Evolutionary conservation across 1,139 yeast species (phyloP).

Genomic region (Sugiyamaella xylanicola): DNA sequence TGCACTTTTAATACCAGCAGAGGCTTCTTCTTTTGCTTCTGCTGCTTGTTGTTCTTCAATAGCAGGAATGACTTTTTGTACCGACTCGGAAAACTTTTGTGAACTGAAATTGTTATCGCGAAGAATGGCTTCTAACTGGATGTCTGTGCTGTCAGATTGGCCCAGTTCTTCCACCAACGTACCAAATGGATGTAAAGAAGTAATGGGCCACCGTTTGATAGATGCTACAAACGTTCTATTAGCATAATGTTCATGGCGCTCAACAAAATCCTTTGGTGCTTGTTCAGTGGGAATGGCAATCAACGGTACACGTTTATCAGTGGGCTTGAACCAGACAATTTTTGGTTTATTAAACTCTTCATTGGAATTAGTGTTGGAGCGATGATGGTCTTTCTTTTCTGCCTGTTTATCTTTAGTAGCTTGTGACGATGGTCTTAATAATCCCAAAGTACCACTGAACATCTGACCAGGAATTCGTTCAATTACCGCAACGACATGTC

Average conservation of each 20-base stretch:
- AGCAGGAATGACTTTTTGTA: slow-evolving; percentile 44
- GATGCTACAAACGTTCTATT: slow-evolving; percentile 89
- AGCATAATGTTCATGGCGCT: slow-evolving; percentile 80
- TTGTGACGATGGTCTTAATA: slow-evolving; percentile 94
- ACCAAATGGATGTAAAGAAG: slow-evolving; percentile 97
- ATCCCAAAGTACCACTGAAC: slow-evolving; percentile 84
- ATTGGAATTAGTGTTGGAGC: slow-evolving; percentile 19
- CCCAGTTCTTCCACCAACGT: slow-evolving; percentile 89
- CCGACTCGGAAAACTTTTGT: slow-evolving; percentile 67
- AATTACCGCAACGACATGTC: slow-evolving; percentile 96
- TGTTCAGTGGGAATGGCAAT: slow-evolving; percentile 98
- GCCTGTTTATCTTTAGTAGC: slow-evolving; percentile 77
- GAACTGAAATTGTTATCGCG: slow-evolving; percentile 91
- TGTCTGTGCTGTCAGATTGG: slow-evolving; percentile 68
- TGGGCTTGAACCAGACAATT: slow-evolving; percentile 98
- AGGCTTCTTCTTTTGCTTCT: slow-evolving; percentile 26
- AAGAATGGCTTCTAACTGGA: slow-evolving; percentile 85
- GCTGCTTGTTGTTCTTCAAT: slow-evolving; percentile 12
- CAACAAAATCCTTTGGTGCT: slow-evolving; percentile 94
- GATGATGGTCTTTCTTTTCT: slow-evolving; percentile 50
- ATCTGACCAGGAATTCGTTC: slow-evolving; percentile 97
- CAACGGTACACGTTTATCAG: slow-evolving; percentile 94
- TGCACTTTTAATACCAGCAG: slow-evolving; percentile 42
- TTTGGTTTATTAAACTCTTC: slow-evolving; percentile 62
- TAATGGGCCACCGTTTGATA: slow-evolving; percentile 98